Evolutionary conservation across 2,329 filamentous ascomycete species (phyloP).

Genomic region (Capronia americana): DNA sequence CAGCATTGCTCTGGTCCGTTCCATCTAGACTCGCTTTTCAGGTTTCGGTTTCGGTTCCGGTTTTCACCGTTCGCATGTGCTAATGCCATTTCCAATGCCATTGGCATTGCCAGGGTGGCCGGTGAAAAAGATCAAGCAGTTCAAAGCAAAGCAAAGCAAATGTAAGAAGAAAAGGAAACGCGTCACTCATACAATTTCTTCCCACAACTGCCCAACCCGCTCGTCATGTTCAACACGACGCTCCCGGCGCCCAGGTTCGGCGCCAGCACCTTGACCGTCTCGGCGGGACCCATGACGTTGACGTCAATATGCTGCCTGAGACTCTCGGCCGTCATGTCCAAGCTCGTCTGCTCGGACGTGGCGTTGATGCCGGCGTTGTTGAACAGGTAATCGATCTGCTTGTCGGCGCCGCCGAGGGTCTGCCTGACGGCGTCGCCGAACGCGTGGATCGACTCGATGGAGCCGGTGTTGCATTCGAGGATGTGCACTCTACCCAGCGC

Average conservation of each 20-base stretch:
- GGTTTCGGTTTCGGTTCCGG: too few species aligned
- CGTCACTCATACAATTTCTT: constrained; percentile 17
- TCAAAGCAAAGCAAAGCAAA: too few species aligned
- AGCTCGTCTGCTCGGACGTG: constrained; percentile 19
- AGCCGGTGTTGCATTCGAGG: constrained; percentile 32
- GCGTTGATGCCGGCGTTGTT: constrained; percentile 37
- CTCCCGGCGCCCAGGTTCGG: constrained; percentile 38
- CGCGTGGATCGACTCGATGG: constrained; percentile 23
- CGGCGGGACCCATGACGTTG: constrained; percentile 43
- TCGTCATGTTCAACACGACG: constrained; percentile 32
- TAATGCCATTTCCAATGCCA: too few species aligned
- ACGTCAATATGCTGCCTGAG: constrained; percentile 35
- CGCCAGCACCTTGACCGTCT: constrained; percentile 41
- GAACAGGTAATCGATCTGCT: constrained; percentile 27
- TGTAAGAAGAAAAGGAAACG: not conserved
- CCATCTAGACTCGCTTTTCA: not conserved
- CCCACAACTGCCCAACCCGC: constrained; percentile 30
- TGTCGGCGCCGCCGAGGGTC: constrained; percentile 2
- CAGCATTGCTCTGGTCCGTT: not conserved
- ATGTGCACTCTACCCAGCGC: constrained; percentile 24
- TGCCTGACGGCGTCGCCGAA: constrained; percentile 13
- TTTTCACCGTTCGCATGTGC: too few species aligned
- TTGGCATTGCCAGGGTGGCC: too few species aligned
- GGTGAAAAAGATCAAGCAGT: too few species aligned
- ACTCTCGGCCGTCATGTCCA: constrained; percentile 25